Evolutionary conservation across 2,329 filamentous ascomycete species (phyloP), one percentile per base, ranked within the genome.

Genomic region (Anisogramma anomala): DNA sequence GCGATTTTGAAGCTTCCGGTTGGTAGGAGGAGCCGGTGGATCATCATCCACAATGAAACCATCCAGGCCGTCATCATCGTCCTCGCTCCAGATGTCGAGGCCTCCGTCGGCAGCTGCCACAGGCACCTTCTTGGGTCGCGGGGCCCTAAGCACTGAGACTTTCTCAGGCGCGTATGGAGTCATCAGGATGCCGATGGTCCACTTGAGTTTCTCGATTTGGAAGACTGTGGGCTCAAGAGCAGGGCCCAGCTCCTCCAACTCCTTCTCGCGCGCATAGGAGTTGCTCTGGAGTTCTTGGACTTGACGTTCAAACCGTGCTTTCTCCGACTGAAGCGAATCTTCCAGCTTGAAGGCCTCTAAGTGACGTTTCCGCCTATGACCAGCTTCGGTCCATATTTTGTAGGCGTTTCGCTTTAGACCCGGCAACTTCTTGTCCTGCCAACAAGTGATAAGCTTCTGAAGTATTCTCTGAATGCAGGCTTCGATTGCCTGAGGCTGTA

Each of bases 361-460:
- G 10, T 59, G 57, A 23, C 62, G 61, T 49, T 55, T 58, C 51
- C 61, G 59, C 31, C 58, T 55, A 8, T 61, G 64, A 37, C 67
- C 72, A 22, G 74, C 74, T 28, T 66, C 49, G 3, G 55, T 61
- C 85, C 84, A 93, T 2, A 82, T 49, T 3, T 54, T 58, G 52
- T 74, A 70, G 0, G 81, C 82, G 43, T 68, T 77, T 4, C 55
- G 56, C 42, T 75, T 61, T 11, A 74, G 62, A 39, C 65, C 72
- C 0, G 75, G 71, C 6, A 74, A 63, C 48, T 77, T 77, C 1
- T 60, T 63, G n/a, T 64, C 55, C n/a, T 59, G 58, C 82, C 83
- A 89, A 4, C 59, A 55, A 3, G 60, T 53, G 36, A 67, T 65
- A 43, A 75, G 67, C 1, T 64, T 57, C 6, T 62, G 52, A 9